phyloP scores from a whole-genome alignment of 768 basidiomycete species.

The Amanita inopinata region DNA sequence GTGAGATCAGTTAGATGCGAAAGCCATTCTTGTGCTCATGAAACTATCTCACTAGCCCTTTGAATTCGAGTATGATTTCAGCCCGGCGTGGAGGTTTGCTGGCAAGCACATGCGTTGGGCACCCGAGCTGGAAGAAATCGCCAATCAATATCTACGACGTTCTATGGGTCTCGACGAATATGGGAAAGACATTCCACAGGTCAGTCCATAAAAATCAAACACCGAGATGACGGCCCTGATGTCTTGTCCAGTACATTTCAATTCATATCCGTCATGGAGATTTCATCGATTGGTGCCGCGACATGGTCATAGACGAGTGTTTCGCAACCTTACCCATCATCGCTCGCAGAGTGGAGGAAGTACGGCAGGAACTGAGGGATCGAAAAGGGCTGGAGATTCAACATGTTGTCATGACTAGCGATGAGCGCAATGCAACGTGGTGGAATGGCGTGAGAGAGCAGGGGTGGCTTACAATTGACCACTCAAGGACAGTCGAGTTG shows the following conservation, averaged over 20 bases:
- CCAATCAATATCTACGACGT: constrained; percentile 34
- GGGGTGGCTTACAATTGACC: constrained; percentile 47
- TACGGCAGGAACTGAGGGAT: constrained; percentile 36
- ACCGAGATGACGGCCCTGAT: not conserved
- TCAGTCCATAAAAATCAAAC: constrained; percentile 19
- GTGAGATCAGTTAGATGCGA: constrained; percentile 18
- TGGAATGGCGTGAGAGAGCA: constrained; percentile 39
- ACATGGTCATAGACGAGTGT: constrained; percentile 31
- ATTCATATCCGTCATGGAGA: constrained; percentile 51
- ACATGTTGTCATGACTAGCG: constrained; percentile 56
- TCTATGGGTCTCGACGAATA: constrained; percentile 29
- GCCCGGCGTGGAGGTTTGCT: constrained; percentile 49
- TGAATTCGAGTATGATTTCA: constrained; percentile 47
- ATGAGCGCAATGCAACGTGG: constrained; percentile 48
- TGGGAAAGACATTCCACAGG: constrained; percentile 34
- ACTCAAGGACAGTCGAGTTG: constrained; percentile 33
- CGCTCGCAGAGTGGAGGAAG: constrained; percentile 45
- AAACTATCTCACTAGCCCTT: constrained; percentile 28
- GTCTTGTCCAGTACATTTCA: constrained; percentile 37
- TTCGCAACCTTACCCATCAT: constrained; percentile 46
- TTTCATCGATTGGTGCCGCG: constrained; percentile 38
- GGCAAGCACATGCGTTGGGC: constrained; percentile 45
- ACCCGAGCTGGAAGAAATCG: constrained; percentile 28
- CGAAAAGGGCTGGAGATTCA: constrained; percentile 36
- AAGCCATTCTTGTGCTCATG: constrained; percentile 5